Evolutionary conservation across 2,329 filamentous ascomycete species (phyloP).

Genomic region (Hypoxylon sp.): DNA sequence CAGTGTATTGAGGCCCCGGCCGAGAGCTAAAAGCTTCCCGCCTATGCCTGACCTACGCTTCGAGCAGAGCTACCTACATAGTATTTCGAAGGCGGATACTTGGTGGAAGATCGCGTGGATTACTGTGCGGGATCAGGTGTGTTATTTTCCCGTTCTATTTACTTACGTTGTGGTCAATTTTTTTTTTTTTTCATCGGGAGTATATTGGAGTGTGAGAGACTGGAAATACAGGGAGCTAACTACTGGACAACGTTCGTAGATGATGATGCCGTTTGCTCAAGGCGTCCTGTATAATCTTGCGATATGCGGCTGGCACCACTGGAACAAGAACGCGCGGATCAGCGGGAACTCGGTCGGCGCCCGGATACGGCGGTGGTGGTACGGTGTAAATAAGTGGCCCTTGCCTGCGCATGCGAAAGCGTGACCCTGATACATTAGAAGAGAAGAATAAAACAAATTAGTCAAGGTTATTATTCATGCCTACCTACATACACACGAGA

Average conservation of each 20-base stretch:
- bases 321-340: conserved; percentile 85
- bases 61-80: conserved; percentile 97
- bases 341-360: conserved; percentile 84
- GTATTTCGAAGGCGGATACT: conserved; percentile 83
- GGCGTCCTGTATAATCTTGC: conserved; percentile 90
- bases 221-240: neutral
- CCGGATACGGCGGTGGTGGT: conserved; percentile 91
- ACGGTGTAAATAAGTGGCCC: conserved; percentile 91
- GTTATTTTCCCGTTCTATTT: conserved; percentile 33
- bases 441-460: conserved; percentile 3
- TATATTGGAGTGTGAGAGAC: neutral
- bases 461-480: neutral
- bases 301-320: conserved; percentile 89
- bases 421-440: neutral
- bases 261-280: conserved; percentile 89
- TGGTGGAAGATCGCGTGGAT: conserved; percentile 87
- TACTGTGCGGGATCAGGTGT: conserved; percentile 89
- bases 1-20: conserved; percentile 72
- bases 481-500: neutral
- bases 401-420: conserved; percentile 63
- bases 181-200: neutral
- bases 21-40: conserved; percentile 64
- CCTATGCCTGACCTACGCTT: conserved; percentile 91
- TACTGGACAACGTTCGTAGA: conserved; percentile 55
- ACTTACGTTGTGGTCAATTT: neutral